phyloP scores from a whole-genome alignment of 176 grass and related monocot species.

The Cenchrus fungigraminus region DNA sequence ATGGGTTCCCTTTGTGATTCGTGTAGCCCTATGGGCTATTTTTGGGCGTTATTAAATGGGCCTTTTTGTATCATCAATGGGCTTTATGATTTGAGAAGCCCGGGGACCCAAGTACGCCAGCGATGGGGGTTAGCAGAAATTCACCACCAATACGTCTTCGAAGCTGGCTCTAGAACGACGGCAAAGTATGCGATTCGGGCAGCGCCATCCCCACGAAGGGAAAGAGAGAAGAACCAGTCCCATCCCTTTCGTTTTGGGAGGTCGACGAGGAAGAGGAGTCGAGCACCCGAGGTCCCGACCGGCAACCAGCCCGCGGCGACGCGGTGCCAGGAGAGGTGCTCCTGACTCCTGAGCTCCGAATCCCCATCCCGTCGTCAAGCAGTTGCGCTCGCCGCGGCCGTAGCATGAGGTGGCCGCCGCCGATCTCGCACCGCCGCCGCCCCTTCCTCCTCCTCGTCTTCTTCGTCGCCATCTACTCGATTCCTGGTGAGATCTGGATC shows the following conservation, averaged over 20 bases:
- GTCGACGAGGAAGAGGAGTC: slow-evolving; percentile 14
- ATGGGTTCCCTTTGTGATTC: slow-evolving; percentile 29
- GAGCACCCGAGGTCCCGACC: not conserved
- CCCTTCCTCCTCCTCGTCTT: slow-evolving; percentile 13
- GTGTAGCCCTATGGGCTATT: not conserved
- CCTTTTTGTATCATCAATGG: not conserved
- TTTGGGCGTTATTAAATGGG: slow-evolving; percentile 2
- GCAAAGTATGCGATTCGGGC: not conserved
- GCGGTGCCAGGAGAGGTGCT: not conserved
- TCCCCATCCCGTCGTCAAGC: not conserved
- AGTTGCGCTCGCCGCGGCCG: not conserved
- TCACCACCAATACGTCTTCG: fast-evolving
- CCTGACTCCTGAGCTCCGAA: not conserved
- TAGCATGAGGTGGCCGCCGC: slow-evolving; percentile 53
- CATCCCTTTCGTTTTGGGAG: not conserved
- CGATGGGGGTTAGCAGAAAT: not conserved
- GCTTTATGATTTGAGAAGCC: not conserved
- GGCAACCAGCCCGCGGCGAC: slow-evolving; percentile 9
- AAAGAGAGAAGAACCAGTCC: slow-evolving; percentile 12
- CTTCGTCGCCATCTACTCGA: slow-evolving; percentile 37
- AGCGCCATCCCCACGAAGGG: not conserved
- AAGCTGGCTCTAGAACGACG: not conserved
- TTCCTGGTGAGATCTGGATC: slow-evolving; percentile 61
- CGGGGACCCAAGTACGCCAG: not conserved
- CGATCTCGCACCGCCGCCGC: slow-evolving; percentile 12